phyloP scores from a whole-genome alignment of 805 yeast genomes.

The Wickerhamomyces queroliae region DNA sequence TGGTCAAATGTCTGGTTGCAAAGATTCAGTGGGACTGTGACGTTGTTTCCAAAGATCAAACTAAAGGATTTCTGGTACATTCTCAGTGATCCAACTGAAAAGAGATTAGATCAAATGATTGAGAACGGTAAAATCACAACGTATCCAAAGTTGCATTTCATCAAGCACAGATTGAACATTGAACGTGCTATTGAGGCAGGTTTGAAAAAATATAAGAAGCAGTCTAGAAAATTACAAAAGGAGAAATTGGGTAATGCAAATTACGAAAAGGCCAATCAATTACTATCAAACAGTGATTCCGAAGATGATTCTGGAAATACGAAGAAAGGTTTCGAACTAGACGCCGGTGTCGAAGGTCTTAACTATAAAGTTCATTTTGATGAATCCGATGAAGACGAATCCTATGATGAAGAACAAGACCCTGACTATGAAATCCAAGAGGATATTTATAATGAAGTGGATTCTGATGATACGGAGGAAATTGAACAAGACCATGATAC shows the following conservation, averaged over 20 bases:
- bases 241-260: not conserved
- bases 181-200: constrained; percentile 60
- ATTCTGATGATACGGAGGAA: constrained; percentile 1
- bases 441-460: not conserved
- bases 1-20: constrained; percentile 79
- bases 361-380: constrained; percentile 11
- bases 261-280: not conserved
- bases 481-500: too few species aligned
- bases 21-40: constrained; percentile 67
- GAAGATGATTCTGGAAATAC: constrained; percentile 8
- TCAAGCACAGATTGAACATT: constrained; percentile 56
- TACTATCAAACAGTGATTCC: constrained; percentile 3
- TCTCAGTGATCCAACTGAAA: constrained; percentile 61
- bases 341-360: not conserved
- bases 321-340: not conserved
- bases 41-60: constrained; percentile 66
- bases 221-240: constrained; percentile 1
- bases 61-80: constrained; percentile 57
- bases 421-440: constrained; percentile 4
- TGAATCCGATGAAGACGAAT: constrained; percentile 5
- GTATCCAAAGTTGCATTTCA: constrained; percentile 60
- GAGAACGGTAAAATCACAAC: constrained; percentile 58
- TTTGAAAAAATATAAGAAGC: constrained; percentile 22
- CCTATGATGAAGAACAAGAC: constrained; percentile 5
- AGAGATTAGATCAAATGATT: constrained; percentile 48